Evolutionary conservation across 2,329 filamentous ascomycete genomes (phyloP), one percentile per base, ranked within the genome.

Genomic region (Hypoxylon sp.): DNA sequence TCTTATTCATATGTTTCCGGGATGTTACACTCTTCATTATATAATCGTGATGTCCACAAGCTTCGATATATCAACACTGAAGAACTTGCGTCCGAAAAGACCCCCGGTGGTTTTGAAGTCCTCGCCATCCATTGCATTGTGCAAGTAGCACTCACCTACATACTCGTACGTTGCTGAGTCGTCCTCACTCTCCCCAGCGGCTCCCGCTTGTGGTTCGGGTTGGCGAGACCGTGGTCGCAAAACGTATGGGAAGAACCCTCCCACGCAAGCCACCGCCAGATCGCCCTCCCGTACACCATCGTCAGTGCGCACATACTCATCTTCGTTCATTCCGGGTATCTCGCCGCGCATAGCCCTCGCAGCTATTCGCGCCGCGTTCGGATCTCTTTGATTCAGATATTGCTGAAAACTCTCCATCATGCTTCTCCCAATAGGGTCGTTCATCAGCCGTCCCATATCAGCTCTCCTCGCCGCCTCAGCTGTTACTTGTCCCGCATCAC

Each of bases 41-140:
- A 70, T 55, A 44, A 72, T 59, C 3, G 59, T 68, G 35, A 70
- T 58, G 35, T 68, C 59, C 1, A 68, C 70, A 53, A 70, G 61
- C 35, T 68, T 66, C 58, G 70, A 63, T 3, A 39, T 6, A 17
- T 72, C 67, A 3, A 70, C 35, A 9, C 11, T 17, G 29, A 59
- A 62, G 19, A 37, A 17, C 54, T 37, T 44, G n/a, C 17, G 37
- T 14, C 64, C 26, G 2, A 54, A 35, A 35, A 35, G 6, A 2
- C 42, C 31, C 3, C 42, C 22, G 5, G 4, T 35, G 3, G 26
- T 13, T 42, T 63, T 9, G 52, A 74, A 74, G 22, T 75, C 73
- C 35, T 75, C 73, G 11, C 72, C 74, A 10, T 74, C 59, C 73
- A 75, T 75, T 3, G 73, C 59, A 5, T 64, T 70, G 47, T 75